Base-by-base conservation (phyloP, 2,329 filamentous ascomycete genomes). In the Claviceps africana region DNA sequence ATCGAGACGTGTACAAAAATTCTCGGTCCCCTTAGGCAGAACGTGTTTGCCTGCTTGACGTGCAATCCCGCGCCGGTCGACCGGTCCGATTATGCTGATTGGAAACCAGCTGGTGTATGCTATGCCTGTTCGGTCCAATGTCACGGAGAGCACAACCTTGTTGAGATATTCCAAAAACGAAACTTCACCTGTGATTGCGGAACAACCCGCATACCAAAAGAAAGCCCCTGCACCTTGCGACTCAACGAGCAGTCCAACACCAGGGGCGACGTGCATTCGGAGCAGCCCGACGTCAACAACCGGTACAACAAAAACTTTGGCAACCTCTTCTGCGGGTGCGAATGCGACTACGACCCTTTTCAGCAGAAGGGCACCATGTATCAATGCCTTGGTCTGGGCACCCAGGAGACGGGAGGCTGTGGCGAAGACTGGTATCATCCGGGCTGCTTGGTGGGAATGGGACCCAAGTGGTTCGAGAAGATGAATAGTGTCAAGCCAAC, bases 371-470 rank as follows among this genome's bases (percentile, higher is more conserved):
- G 91, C 0, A 97, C 90, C 40, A 98, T 98, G 93, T 98, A 94
- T 60, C 93, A 98, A 67, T 98, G 93, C 64, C 67, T 97, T 2
- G 91, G 91, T 0, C 72, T 97, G 1, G 89, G 88, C 1, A 85
- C 81, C 0, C 75, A 79, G 13, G 85, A 91, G 58, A 83, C 84
- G 1, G 90, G 90, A 17, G 91, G 90, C 4, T 97, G 91, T 67
- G 91, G 91, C 13, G 91, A 97, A 70, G 91, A 97, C 64, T 97
- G 91, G 91, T 97, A 88, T 77, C 91, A 97, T 70, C 88, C 91
- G 0, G 89, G 93, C 56, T 97, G 91, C 64, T 72, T 97, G 8
- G 81, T 95, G 48, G 90, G 90, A 6, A 70, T 94, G 59, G 82
- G 84, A 0, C 79, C 88, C 11, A 77, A 81, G 54, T 90, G 86